Conservation (phyloP, 805 yeast genomes). For the Metschnikowia borealis region DNA sequence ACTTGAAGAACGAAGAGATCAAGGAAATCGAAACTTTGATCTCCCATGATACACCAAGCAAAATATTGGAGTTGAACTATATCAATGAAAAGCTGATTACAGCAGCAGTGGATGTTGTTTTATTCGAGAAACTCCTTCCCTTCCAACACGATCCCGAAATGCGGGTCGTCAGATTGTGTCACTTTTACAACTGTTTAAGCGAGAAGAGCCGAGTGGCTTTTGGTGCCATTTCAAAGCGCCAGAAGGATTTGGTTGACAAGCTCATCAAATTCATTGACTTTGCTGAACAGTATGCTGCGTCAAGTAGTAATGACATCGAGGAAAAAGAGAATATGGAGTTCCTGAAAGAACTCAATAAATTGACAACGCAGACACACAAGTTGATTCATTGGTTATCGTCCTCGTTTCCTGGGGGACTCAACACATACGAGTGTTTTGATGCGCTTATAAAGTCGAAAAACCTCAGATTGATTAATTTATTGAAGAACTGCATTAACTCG, state of each 20-base stretch:
- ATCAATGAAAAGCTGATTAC: slow-evolving; percentile 69
- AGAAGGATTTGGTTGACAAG: slow-evolving; percentile 54
- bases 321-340: slow-evolving; percentile 16
- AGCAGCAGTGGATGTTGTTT: slow-evolving; percentile 54
- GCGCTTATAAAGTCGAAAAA: slow-evolving; percentile 54
- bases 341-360: slow-evolving; percentile 7
- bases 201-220: slow-evolving; percentile 61
- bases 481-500: slow-evolving; percentile 50
- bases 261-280: slow-evolving; percentile 46
- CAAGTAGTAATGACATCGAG: slow-evolving; percentile 19
- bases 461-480: slow-evolving; percentile 52
- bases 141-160: slow-evolving; percentile 37
- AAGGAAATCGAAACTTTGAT: slow-evolving; percentile 30
- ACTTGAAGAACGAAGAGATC: slow-evolving; percentile 20
- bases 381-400: slow-evolving; percentile 59
- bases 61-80: slow-evolving; percentile 61
- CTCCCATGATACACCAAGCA: slow-evolving; percentile 55
- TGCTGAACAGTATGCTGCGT: slow-evolving; percentile 37
- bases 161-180: slow-evolving; percentile 53
- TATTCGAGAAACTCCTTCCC: slow-evolving; percentile 63
- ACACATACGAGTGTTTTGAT: slow-evolving; percentile 48
- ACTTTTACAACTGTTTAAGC: slow-evolving; percentile 46
- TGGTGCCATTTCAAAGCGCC: slow-evolving; percentile 65
- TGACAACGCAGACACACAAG: slow-evolving; percentile 43
- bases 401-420: slow-evolving; percentile 50